A percentile compares a stretch with the other conserved stretches of the same genome.
Conservation (phyloP, 75 land plant genomes). For the Picea glauca region DNA sequence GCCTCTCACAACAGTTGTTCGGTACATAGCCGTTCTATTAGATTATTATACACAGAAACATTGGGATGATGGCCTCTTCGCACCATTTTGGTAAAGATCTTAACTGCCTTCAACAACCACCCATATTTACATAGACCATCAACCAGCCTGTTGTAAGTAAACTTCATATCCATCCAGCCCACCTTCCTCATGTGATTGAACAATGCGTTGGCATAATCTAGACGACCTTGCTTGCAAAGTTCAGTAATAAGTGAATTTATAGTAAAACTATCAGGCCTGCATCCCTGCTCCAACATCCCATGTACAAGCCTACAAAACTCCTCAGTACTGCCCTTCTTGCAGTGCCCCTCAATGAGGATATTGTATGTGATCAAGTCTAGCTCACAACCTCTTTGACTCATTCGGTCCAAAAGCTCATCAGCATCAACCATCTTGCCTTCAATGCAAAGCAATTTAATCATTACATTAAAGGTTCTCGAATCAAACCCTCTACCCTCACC, state of each 20-base stretch:
- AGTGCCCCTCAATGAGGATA: not conserved
- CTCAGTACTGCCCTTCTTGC: not conserved
- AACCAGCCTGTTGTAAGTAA: not conserved
- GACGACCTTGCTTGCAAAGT: not conserved
- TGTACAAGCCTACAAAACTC: not conserved
- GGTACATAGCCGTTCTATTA: not conserved
- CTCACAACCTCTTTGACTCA: not conserved
- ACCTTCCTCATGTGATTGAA: conserved; percentile 1
- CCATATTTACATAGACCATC: not conserved
- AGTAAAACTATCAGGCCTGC: conserved; percentile 1
- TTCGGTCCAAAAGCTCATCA: not conserved
- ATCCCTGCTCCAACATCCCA: not conserved
- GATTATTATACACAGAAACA: not conserved
- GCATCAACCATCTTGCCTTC: not conserved
- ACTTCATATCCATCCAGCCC: not conserved
- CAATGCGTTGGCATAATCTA: not conserved
- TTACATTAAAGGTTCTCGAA: not conserved
- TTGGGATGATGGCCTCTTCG: not conserved
- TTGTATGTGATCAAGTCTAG: not conserved
- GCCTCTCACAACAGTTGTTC: not conserved
- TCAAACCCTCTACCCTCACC: not conserved
- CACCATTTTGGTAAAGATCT: not conserved
- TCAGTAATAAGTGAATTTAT: not conserved
- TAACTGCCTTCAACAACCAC: not conserved
- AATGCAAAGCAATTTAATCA: not conserved